Conservation (phyloP, 495 filamentous ascomycete species). For the Cenococcum geophilum region DNA sequence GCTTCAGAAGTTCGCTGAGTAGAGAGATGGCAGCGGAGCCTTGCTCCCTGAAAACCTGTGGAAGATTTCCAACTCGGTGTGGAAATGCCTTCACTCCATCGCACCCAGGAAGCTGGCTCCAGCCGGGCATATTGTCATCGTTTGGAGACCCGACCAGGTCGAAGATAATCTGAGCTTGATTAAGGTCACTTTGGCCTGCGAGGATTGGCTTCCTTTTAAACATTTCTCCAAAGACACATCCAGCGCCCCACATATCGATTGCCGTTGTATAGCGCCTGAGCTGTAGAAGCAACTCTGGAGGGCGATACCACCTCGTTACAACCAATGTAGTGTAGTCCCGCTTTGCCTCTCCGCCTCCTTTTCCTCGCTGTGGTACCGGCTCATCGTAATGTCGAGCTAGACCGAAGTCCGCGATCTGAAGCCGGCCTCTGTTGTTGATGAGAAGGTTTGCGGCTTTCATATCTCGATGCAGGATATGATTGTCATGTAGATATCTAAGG, state of each 20-base stretch:
- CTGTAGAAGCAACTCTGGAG: conserved; percentile 85
- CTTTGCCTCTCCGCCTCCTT: conserved; percentile 75
- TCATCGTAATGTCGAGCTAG: conserved; percentile 92
- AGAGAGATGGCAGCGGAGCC: conserved; percentile 66
- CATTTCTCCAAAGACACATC: conserved; percentile 98
- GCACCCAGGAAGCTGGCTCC: conserved; percentile 71
- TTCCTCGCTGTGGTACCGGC: conserved; percentile 65
- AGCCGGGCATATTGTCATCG: conserved; percentile 91
- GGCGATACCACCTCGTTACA: conserved; percentile 95
- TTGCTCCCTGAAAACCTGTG: conserved; percentile 62
- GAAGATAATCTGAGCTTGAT: conserved; percentile 89
- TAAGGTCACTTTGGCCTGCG: conserved; percentile 76
- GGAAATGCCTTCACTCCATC: conserved; percentile 65
- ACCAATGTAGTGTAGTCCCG: conserved; percentile 93
- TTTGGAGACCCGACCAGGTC: conserved; percentile 87
- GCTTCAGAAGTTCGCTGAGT: conserved; percentile 72
- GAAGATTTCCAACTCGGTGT: conserved; percentile 58
- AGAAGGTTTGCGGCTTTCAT: conserved; percentile 99
- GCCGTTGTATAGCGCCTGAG: conserved; percentile 86
- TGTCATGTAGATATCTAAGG: conserved; percentile 81
- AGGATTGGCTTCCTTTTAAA: conserved; percentile 90
- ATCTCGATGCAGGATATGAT: conserved; percentile 85
- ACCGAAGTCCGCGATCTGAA: conserved; percentile 97
- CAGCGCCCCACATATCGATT: conserved; percentile 97
- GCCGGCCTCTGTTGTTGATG: conserved; percentile 87